These are phyloP conservation scores for Clarireedia homoeocarpa DNA, from an alignment of 2,329 filamentous ascomycete genomes.

Conservation along the genomic window DNA sequence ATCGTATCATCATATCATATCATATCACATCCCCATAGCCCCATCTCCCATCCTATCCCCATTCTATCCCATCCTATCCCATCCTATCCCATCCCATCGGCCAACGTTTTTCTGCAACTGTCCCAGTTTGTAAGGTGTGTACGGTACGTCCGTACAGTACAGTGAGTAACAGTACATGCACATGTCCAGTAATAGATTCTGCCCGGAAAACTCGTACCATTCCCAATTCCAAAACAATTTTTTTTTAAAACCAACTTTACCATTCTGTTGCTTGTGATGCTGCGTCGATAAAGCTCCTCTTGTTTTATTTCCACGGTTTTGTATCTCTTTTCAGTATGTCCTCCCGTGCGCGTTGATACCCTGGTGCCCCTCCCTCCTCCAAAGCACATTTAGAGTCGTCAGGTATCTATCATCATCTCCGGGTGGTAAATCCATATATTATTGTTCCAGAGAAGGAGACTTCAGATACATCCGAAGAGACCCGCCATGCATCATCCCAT, in stretches of 20 bases:
- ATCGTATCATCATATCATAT: too few relatives aligned
- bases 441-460: too few relatives aligned
- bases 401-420: background rate
- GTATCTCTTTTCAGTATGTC: background rate
- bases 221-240: too few relatives aligned
- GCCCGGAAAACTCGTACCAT: too few relatives aligned
- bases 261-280: background rate
- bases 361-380: background rate
- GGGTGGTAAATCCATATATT: background rate
- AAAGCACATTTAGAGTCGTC: background rate
- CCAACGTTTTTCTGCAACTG: background rate
- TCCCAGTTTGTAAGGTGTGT: background rate
- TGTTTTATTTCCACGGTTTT: background rate
- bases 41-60: too few relatives aligned
- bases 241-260: background rate
- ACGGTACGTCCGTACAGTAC: too few relatives aligned
- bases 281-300: background rate
- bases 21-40: too few relatives aligned
- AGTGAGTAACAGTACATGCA: too few relatives aligned
- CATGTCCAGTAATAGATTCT: too few relatives aligned
- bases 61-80: background rate
- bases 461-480: background rate
- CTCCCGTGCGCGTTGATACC: background rate
- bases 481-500: background rate
- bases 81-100: background rate